Conservation (phyloP, 202 grass and related monocot genomes). For the Digitaria exilis region DNA sequence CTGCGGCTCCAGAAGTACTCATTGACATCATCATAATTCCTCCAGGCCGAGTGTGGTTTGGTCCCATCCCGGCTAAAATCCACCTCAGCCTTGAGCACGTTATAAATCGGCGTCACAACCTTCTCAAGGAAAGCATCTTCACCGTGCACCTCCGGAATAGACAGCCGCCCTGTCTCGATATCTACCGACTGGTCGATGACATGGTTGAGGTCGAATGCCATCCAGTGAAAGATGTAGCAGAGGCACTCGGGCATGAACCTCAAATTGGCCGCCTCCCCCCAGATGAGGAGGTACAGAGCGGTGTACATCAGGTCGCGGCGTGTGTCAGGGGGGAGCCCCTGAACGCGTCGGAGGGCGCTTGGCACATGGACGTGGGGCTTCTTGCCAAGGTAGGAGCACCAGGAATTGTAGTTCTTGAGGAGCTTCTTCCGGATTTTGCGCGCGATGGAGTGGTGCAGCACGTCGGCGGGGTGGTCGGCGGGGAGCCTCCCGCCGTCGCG, state of each 20-base stretch:
- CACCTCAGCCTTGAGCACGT: slow-evolving; percentile 60
- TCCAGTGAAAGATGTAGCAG: slow-evolving; percentile 91
- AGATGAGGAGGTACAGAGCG: slow-evolving; percentile 84
- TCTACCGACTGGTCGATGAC: slow-evolving; percentile 63
- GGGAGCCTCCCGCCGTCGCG: slow-evolving; percentile 37
- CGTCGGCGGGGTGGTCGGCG: slow-evolving; percentile 45
- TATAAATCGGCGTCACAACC: slow-evolving; percentile 78
- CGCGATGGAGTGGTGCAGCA: slow-evolving; percentile 58
- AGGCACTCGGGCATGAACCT: slow-evolving; percentile 92
- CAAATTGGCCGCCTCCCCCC: slow-evolving; percentile 95
- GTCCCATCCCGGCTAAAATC: slow-evolving; percentile 65
- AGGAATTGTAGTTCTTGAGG: slow-evolving; percentile 79
- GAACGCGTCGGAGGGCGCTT: neutral
- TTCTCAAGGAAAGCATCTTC: slow-evolving; percentile 72
- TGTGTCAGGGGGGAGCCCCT: slow-evolving; percentile 24
- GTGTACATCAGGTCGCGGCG: slow-evolving; percentile 73
- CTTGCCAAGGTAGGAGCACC: slow-evolving; percentile 82
- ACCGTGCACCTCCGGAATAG: slow-evolving; percentile 56
- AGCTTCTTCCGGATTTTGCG: slow-evolving; percentile 75
- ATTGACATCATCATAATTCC: slow-evolving; percentile 96
- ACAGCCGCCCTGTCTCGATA: slow-evolving; percentile 32
- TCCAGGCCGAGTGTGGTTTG: slow-evolving; percentile 87
- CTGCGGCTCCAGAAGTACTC: slow-evolving; percentile 87
- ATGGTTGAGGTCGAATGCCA: slow-evolving; percentile 79
- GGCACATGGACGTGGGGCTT: slow-evolving; percentile 46